Base-by-base conservation (phyloP, 176 grass and related monocot genomes). In the Tillandsia leiboldiana region DNA sequence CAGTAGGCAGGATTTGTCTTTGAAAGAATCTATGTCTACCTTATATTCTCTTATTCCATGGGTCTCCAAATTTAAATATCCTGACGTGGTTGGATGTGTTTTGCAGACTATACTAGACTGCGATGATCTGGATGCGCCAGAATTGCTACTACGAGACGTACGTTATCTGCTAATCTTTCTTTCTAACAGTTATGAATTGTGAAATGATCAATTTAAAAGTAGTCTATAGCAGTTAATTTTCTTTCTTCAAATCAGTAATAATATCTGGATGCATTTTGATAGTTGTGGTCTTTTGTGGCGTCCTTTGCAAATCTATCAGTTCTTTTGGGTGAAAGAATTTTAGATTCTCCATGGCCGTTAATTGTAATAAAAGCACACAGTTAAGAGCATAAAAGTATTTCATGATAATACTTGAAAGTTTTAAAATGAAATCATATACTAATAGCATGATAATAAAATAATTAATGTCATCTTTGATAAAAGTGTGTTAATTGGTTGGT, bases 121-220 rank as follows among this genome's bases (percentile, higher is more conserved):
- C 50, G 75, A 72, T 63, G 76, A 27, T 61, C 51, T 48, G 61
- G 81, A 92, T 53, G 83, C 87, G 33, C 65, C 78, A 33, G 65
- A 96, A 58, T 83, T 85, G 70, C 84, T 96, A 82, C 65, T 20
- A 71, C 72, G 77, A 81, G 81, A 96, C 87, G 92, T 92, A 87
- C 87, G 88, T 83, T 11, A 27, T 42, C 54, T 58, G 14, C 54
- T 18, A 58, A 58, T 12, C 18, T 58, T n/a, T 14, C 54, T 58
- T 58, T 17, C 8, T 58, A 58, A 58, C 2, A n/a, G 14, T 58
- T 6, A n/a, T 58, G 14, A 6, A n/a, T 18, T 58, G 11, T n/a
- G 9, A 20, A 58, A 58, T 58, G 54, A 8, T 58, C 14, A 17
- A 56, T n/a, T 56, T 56, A 13, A 56, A 58, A 58, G 54, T 18